Conservation (phyloP, 306 rosid species). For the Sicyos edulis region DNA sequence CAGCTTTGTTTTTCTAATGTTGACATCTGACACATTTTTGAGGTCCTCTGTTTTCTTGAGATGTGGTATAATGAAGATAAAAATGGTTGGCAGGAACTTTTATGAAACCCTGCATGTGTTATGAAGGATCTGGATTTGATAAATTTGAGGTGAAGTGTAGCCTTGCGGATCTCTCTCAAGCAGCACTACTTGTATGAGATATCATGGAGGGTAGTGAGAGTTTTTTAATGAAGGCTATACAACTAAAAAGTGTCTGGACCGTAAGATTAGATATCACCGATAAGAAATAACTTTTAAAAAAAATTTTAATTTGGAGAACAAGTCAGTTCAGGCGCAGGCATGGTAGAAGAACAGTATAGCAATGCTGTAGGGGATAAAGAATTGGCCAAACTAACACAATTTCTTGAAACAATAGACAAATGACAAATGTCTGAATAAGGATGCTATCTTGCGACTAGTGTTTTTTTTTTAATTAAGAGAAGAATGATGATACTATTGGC, state of each 20-base stretch:
- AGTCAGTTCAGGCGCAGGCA: neutral
- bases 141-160: neutral
- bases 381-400: neutral
- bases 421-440: neutral
- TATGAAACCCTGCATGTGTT: neutral
- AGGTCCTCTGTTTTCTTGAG: neutral
- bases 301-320: conserved; percentile 4
- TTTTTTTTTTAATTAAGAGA: neutral
- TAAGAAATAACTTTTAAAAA: neutral
- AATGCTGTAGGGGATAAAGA: neutral
- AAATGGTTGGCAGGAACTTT: neutral
- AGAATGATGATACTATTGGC: neutral
- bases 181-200: neutral
- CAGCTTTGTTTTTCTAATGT: conserved; percentile 4
- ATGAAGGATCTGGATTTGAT: conserved; percentile 1
- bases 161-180: conserved; percentile 3
- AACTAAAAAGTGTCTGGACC: neutral
- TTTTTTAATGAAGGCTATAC: neutral
- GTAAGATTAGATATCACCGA: neutral
- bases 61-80: neutral
- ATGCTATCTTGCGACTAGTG: neutral
- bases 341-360: neutral
- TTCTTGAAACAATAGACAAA: neutral
- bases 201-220: conserved; percentile 2
- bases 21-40: neutral